A percentile compares a stretch with the other conserved stretches of the same genome.
Evolutionary conservation across 768 basidiomycete genomes (phyloP).

Genomic region (Leccinum sublutescens): DNA sequence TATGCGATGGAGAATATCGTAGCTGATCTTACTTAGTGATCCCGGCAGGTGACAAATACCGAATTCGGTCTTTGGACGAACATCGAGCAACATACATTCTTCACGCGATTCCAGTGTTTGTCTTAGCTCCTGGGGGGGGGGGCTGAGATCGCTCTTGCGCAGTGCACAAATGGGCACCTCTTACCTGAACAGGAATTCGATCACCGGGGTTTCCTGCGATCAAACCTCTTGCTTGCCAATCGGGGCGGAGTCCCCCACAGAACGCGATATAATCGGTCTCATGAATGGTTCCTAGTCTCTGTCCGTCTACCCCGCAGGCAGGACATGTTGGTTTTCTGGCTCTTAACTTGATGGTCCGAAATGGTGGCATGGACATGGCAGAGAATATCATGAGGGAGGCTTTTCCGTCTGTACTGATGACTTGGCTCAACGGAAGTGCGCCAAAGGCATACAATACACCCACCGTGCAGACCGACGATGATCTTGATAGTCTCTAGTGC

Average conservation of each 20-base stretch:
- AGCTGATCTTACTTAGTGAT: constrained; percentile 61
- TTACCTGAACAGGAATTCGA: constrained; percentile 46
- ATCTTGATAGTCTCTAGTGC: constrained; percentile 87
- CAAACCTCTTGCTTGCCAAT: constrained; percentile 62
- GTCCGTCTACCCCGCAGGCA: constrained; percentile 63
- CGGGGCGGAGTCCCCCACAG: constrained; percentile 71
- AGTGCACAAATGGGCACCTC: neutral
- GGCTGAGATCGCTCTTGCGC: neutral
- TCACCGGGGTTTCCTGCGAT: constrained; percentile 37
- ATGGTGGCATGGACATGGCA: constrained; percentile 65
- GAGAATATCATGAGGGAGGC: constrained; percentile 74
- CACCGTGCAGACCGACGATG: constrained; percentile 65
- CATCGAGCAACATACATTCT: constrained; percentile 60
- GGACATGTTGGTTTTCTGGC: constrained; percentile 65
- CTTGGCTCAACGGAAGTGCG: constrained; percentile 2
- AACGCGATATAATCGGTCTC: constrained; percentile 80
- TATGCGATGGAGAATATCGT: neutral
- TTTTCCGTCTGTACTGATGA: constrained; percentile 44
- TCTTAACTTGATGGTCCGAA: constrained; percentile 83
- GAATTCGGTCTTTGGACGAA: constrained; percentile 76
- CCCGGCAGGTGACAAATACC: constrained; percentile 79
- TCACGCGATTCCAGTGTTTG: constrained; percentile 34
- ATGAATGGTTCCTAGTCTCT: constrained; percentile 45
- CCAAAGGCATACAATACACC: constrained; percentile 8
- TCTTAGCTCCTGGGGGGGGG: constrained; percentile 46